These are phyloP conservation scores for Capillidium heterosporum DNA, from an alignment of 371 early-diverging fungal species.

Conservation along the genomic window DNA sequence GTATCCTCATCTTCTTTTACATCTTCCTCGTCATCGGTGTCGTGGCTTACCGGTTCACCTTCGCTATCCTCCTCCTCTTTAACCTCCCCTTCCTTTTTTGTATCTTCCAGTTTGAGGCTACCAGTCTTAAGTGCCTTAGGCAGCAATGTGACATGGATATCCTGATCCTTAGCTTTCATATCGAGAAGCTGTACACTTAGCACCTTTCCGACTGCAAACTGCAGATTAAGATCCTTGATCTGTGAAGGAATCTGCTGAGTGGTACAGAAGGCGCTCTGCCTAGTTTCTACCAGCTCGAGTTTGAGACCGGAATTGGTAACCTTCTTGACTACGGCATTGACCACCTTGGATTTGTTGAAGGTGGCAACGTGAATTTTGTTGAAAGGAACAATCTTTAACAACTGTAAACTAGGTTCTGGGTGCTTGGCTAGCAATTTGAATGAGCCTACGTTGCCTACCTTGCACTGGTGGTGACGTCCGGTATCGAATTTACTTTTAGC, in stretches of 20 bases:
- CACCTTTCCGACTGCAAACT: constrained; percentile 23
- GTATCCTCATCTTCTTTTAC: constrained; percentile 17
- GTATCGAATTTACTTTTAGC: no score
- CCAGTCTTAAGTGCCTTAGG: constrained; percentile 59
- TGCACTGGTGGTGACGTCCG: constrained; percentile 21
- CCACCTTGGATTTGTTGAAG: no score
- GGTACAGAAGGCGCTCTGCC: no score
- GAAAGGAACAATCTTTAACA: background rate
- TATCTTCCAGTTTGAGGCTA: constrained; percentile 58
- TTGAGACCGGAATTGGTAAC: no score
- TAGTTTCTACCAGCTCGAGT: no score
- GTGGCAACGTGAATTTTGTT: constrained; percentile 14
- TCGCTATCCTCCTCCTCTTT: constrained; percentile 45
- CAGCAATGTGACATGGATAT: constrained; percentile 50
- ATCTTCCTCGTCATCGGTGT: constrained; percentile 18
- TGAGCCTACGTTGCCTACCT: no score
- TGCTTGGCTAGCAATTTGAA: no score
- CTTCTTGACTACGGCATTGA: no score
- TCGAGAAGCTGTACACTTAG: constrained; percentile 49
- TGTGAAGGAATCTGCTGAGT: background rate
- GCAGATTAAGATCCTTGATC: constrained; percentile 3
- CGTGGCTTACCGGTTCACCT: constrained; percentile 18
- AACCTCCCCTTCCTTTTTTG: constrained; percentile 49
- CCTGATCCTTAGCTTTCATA: constrained; percentile 34
- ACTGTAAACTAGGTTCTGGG: background rate